A percentile compares a stretch with the other conserved stretches of the same genome.
phyloP scores from a whole-genome alignment of 441 rosid species.

The Gossypium lobatum region DNA sequence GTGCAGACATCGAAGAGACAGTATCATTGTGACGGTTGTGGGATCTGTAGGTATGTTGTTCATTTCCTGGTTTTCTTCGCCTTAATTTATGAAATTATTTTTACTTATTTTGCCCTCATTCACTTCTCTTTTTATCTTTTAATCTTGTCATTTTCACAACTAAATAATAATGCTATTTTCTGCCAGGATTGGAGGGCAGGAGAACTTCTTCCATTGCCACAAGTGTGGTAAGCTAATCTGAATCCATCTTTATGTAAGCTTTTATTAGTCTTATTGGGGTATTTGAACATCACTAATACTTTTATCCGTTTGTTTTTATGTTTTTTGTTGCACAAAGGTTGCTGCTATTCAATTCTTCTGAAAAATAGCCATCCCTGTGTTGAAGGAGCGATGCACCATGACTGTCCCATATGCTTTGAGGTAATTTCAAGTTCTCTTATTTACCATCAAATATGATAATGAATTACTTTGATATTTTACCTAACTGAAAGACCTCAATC shows the following conservation, averaged over 20 bases:
- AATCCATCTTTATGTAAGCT: not conserved
- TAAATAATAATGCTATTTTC: not conserved
- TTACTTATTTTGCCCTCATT: not conserved
- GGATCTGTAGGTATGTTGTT: conserved; percentile 74
- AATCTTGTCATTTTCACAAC: not conserved
- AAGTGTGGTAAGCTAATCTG: conserved; percentile 66
- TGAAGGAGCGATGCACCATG: conserved; percentile 95
- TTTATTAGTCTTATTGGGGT: not conserved
- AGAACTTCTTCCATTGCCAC: conserved; percentile 81
- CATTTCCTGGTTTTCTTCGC: not conserved
- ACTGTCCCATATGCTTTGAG: conserved; percentile 92
- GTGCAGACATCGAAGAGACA: conserved; percentile 70
- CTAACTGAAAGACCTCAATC: not conserved
- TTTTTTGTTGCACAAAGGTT: conserved; percentile 36
- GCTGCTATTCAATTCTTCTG: conserved; percentile 69
- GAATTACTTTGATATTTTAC: not conserved
- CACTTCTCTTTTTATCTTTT: not conserved
- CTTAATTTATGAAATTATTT: not conserved
- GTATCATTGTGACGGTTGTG: conserved; percentile 83
- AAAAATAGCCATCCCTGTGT: conserved; percentile 74
- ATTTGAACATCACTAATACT: not conserved
- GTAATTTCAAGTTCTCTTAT: conserved; percentile 24
- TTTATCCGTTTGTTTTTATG: not conserved
- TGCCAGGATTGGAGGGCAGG: conserved; percentile 71
- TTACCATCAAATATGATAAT: not conserved